phyloP scores from a whole-genome alignment of 2,329 filamentous ascomycete species.

The Aspergillus niger region DNA sequence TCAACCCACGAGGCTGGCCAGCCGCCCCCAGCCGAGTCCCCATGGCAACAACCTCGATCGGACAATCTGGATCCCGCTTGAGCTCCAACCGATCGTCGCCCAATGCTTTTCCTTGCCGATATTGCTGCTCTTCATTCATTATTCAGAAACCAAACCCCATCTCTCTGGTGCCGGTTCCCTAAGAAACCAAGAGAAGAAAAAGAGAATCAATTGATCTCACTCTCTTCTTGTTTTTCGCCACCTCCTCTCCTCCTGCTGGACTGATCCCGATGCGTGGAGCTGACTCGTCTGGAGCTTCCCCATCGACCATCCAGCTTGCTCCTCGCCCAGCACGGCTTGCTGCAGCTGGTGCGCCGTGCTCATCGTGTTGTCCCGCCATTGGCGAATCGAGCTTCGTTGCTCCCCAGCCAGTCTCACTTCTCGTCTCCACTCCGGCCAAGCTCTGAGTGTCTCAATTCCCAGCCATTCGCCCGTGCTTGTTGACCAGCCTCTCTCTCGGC shows the following conservation, averaged over 20 bases:
- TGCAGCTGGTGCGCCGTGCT: background rate
- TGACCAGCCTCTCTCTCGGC: background rate
- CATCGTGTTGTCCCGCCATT: background rate
- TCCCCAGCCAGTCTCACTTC: background rate
- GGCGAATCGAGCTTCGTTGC: background rate
- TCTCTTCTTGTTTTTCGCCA: too few species aligned
- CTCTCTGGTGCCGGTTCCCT: background rate
- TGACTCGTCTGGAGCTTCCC: background rate
- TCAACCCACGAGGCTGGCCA: conserved; percentile 15
- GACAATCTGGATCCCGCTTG: conserved; percentile 13
- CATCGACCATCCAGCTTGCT: background rate
- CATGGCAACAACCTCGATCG: conserved; percentile 22
- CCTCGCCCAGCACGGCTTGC: background rate
- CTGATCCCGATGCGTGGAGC: background rate
- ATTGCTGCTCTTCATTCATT: background rate
- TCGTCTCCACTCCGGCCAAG: background rate
- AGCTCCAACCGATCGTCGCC: conserved; percentile 21
- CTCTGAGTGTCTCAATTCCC: background rate
- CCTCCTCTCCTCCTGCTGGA: background rate
- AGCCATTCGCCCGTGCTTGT: background rate
- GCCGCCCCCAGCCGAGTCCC: conserved; percentile 20
- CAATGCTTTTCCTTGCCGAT: conserved; percentile 3
- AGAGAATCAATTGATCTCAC: too few species aligned
- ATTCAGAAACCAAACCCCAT: background rate
- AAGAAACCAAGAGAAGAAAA: background rate